Base-by-base conservation (phyloP, 352 stramenopile genomes). In the Globisporangium recalcitrans region DNA sequence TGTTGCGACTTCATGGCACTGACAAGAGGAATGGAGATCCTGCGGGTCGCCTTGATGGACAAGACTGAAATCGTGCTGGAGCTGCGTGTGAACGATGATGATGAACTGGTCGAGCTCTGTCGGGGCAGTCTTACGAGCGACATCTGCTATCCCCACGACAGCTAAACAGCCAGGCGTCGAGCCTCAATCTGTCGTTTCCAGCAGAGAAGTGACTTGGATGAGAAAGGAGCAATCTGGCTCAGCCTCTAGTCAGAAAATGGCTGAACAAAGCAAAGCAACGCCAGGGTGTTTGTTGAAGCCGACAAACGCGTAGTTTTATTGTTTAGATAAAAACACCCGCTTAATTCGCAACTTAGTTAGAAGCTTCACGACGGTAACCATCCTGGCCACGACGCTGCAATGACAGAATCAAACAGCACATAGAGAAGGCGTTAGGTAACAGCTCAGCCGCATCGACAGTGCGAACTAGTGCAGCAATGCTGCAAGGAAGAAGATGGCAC, bases 321-420 rank as follows among this genome's bases (percentile, higher is more conserved):
- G 68, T 64, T 73, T 73, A 80, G 79, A 78, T 80, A 68, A 75
- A 87, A 68, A 76, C 74, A 68, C 70, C 71, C 67, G 63, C 49
- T 44, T 32, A 47, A 53, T 26, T 52, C 66, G 70, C 60, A 66
- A 62, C 76, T 91, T 92, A 94, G 72, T 92, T 87, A 64, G 79
- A 69, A 78, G 80, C 82, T 70, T 94, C 85, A 75, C 85, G 85
- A 80, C 85, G 85, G 85, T 94, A 94, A 68, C 85, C 85, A 66
- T 94, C 85, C 78, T 92, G 81, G 73, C 78, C 80, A 74, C 82
- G 79, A 70, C 79, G 83, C 73, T 82, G 68, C 11, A 60, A 13
- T 46, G 19, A n/a, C 34, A 57, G 60, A 63, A 4, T 54, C 13
- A 56, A 52, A 14, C 38, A n/a, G 9, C 4, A 55, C 3, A 58